Base-by-base conservation (phyloP, 768 basidiomycete species). In the Candolleomyces eurysporus region DNA sequence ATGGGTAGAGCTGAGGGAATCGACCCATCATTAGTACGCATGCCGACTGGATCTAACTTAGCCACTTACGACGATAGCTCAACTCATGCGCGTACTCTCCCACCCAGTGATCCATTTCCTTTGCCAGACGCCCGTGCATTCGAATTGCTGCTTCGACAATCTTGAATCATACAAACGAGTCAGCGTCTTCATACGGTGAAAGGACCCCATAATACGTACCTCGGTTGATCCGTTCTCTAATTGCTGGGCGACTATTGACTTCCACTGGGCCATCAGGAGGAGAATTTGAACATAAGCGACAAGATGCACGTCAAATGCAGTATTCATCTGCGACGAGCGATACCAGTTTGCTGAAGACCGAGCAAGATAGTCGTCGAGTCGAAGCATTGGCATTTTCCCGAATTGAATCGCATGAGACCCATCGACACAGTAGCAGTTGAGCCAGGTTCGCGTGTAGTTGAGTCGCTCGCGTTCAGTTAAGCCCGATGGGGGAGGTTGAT, bases 351-450 rank as follows among this genome's bases (percentile, higher is more conserved):
- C 71, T 16, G 81, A 80, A 58, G 79, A 78, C 9, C 83, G 77
- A 40, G 88, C 85, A 46, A 84, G 65, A 53, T 78, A 81, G 69
- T 90, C 86, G 66, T 91, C 86, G 36, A 86, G 77, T 43, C 75
- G 76, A 16, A 91, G 76, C 75, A 88, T 87, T 49, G 85, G 84
- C 48, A 87, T 82, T 67, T 90, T 91, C 11, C 90, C 90, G 67
- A 88, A 87, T 68, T 91, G 85, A 49, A 86, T 85, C n/a, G 88
- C 84, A 66, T 88, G 81, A 39, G 88, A 89, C 6, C 86, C 84
- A 68, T 93, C 91, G 58, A 89, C 82, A 64, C 88, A 86, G 69
- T 84, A 90, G 69, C 88, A 91, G 67, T 86, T 85, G 58, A 91
- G 75, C 89, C 90, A 92, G 26, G 86, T 88, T 61, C 91, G 78